Evolutionary conservation across 192 early-diverging fungal genomes (phyloP), one percentile per base, ranked within the genome.

Genomic region (Coemansia sp.): DNA sequence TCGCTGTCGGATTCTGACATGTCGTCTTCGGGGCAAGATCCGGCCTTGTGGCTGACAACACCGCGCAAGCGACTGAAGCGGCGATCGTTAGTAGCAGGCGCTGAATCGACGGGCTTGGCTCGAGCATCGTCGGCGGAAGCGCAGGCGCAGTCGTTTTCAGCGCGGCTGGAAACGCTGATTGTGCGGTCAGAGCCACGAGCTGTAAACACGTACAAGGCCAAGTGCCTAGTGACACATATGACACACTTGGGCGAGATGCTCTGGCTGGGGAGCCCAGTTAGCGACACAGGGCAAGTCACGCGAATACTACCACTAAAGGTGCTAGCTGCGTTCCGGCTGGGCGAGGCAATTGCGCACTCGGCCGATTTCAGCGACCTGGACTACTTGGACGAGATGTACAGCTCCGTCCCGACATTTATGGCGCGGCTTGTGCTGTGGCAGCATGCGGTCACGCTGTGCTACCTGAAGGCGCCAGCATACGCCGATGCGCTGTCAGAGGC

Each of bases 371-470:
- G 43, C 31, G 79, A 82, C 24, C 29, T 82, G n/a, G 79, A 70
- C 15, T 82, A 82, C 38, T 15, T 77, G 38, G 71, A 82, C 56
- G 70, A 75, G 54, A 66, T 82, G 25, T 82, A 75, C 65, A 31
- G 43, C 29, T 47, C 64, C 1, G 35, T 82, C 11, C 79, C 79
- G 20, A 41, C 67, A 12, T 67, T 70, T 24, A 62, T 73, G 3
- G 71, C 60, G 41, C 70, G 79, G 7, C 74, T 82, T 62, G 71
- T 73, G 37, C 40, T 77, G 35, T 82, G 79, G 79, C 79, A 82
- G 24, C 79, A 82, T 36, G 71, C 42, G 0, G 71, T 76, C 11
- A 64, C 68, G 36, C 46, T 77, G 64, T 82, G 79, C 65, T 71
- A 66, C 42, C 24, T 73, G 42, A 70, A 71, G 19, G 68, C 72